Evolutionary conservation across 176 grass and related monocot species (phyloP).

Genomic region (Musa itinerans): DNA sequence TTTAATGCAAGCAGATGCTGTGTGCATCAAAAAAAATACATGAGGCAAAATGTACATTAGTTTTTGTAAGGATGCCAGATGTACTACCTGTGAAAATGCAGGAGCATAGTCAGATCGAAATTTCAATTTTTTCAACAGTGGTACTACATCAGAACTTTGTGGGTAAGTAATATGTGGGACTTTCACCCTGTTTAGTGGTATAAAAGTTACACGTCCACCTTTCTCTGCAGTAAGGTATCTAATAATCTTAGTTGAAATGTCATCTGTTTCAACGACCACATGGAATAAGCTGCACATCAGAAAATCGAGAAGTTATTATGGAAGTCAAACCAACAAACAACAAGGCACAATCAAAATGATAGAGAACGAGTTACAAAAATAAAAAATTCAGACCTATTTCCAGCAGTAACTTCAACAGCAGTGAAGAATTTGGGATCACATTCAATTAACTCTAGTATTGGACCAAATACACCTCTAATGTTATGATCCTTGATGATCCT

Average conservation of each 20-base stretch:
- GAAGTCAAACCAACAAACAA: conserved; percentile 16
- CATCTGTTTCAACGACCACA: conserved; percentile 88
- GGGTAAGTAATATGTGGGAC: conserved; percentile 65
- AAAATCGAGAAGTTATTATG: conserved; percentile 22
- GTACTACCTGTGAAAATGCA: conserved; percentile 81
- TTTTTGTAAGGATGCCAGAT: conserved; percentile 1
- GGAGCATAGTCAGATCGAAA: conserved; percentile 62
- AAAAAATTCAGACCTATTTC: conserved; percentile 42
- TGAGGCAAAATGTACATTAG: too few species aligned
- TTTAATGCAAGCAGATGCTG: too few species aligned
- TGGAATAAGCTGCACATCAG: conserved; percentile 69
- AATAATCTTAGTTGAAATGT: conserved; percentile 89
- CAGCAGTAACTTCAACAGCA: conserved; percentile 97
- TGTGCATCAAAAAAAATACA: too few species aligned
- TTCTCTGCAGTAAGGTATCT: conserved; percentile 82
- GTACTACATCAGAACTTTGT: conserved; percentile 85
- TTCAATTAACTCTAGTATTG: conserved; percentile 87
- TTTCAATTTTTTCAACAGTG: conserved; percentile 89
- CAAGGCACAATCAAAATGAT: not conserved
- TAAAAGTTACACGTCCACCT: conserved; percentile 96
- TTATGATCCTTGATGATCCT: conserved; percentile 72
- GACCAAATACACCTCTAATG: conserved; percentile 84
- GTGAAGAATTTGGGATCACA: conserved; percentile 96
- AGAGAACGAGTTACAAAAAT: not conserved
- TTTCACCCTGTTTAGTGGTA: conserved; percentile 88